Evolutionary conservation across 2,329 filamentous ascomycete species (phyloP), one percentile per base, ranked within the genome.

Genomic region (Monosporascus cannonballus): DNA sequence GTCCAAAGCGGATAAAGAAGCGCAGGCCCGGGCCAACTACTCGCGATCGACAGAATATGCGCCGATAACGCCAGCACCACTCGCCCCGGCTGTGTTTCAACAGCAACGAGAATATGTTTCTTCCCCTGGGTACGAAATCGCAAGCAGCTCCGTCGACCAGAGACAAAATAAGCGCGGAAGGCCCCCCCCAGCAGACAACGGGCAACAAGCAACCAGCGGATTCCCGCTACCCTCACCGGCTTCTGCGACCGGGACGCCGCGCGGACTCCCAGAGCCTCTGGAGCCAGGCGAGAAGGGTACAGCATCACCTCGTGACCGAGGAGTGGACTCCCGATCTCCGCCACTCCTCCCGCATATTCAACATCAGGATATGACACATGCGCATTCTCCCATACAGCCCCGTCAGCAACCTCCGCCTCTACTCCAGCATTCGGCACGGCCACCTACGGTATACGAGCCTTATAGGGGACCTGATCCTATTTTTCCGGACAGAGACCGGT

Each of bases 1-100:
- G 4, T 71, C 75, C 11, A 71, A 74, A 51, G 69, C 71, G 14
- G 75, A 76, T 51, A 74, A 71, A 57, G 71, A 69, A 61, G 66
- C 66, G 15, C 64, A 67, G 53, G 64, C 65, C 47, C 66, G 66
- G 34, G 64, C 66, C 27, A 56, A 57, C 49, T 65, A 67, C 36
- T 53, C 60, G 27, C 59, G 65, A 46, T 42, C 62, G 41, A 62
- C 59, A 27, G 66, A 68, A 52, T 68, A 64, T 51, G 45, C 64
- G 52, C 62, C 64, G 22, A 68, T 69, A 30, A 67, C 65, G 30
- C 65, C 65, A 24, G 63, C 59, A 49, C 68, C 59, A 30, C 51
- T 59, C 49, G 60, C 56, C 50, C 63, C 58, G 34, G 55, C 56
- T 39, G 44, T 53, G 39, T 54, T 58, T 38, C 60, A 58, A 44